Conservation (phyloP, 768 basidiomycete genomes). For the Leucocoprinus birnbaumii region DNA sequence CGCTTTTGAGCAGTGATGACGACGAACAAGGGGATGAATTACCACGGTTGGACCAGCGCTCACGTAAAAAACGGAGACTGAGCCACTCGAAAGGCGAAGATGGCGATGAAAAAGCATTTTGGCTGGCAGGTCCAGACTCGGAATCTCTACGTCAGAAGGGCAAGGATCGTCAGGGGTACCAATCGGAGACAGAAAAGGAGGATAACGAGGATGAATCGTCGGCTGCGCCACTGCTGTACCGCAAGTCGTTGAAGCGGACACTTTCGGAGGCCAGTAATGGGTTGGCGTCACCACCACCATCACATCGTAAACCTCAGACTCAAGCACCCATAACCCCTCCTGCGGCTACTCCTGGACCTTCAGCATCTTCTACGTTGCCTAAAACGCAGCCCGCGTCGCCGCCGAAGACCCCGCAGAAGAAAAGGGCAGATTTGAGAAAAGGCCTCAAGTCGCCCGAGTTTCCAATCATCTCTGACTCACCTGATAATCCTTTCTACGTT, state of each 20-base stretch:
- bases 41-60: constrained; percentile 17
- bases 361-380: constrained; percentile 13
- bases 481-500: constrained; percentile 67
- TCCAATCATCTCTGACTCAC: constrained; percentile 49
- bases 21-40: constrained; percentile 27
- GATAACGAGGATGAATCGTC: constrained; percentile 12
- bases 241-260: constrained; percentile 21
- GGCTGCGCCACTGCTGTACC: constrained; percentile 32
- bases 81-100: constrained; percentile 25
- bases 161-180: constrained; percentile 11
- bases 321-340: constrained; percentile 1
- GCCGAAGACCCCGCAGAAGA: constrained; percentile 37
- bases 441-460: constrained; percentile 4
- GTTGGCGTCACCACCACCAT: constrained; percentile 67
- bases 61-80: constrained; percentile 38
- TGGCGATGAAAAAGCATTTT: constrained; percentile 53
- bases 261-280: constrained; percentile 23
- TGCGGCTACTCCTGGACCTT: constrained; percentile 5
- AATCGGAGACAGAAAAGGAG: constrained; percentile 12
- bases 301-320: constrained; percentile 38
- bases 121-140: constrained; percentile 33
- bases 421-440: constrained; percentile 18
- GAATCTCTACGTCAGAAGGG: constrained; percentile 15
- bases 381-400: constrained; percentile 26
- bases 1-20: constrained; percentile 26